phyloP scores from a whole-genome alignment of 805 yeast species.

The Saccharomycopsis babjevae region DNA sequence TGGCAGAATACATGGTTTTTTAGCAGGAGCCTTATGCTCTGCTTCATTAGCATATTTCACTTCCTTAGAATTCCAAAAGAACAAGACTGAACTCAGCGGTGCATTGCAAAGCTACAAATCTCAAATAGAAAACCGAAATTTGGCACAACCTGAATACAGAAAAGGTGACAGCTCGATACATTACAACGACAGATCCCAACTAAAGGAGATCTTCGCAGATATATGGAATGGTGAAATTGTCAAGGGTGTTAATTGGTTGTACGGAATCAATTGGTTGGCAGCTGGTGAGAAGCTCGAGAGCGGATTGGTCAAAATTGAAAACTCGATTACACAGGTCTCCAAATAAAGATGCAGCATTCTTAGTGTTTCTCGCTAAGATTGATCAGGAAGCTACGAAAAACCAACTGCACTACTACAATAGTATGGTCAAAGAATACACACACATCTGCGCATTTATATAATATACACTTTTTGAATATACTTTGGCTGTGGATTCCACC shows the following conservation, averaged over 20 bases:
- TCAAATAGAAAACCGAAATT: slow-evolving; percentile 10
- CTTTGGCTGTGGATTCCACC: too few species aligned
- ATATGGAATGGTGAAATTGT: slow-evolving; percentile 18
- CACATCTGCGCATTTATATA: too few species aligned
- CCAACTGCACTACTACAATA: too few species aligned
- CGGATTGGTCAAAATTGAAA: slow-evolving; percentile 1
- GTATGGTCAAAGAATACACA: too few species aligned
- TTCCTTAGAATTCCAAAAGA: slow-evolving; percentile 12
- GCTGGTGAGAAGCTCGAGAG: slow-evolving; percentile 16
- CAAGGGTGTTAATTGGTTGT: slow-evolving; percentile 18
- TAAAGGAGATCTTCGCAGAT: slow-evolving; percentile 16
- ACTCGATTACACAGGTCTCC: background rate
- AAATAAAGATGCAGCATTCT: background rate
- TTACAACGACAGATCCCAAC: slow-evolving; percentile 13
- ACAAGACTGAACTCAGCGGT: background rate
- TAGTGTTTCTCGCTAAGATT: background rate
- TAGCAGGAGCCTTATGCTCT: slow-evolving; percentile 15
- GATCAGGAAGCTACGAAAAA: too few species aligned
- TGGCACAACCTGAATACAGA: background rate
- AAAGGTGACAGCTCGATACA: slow-evolving; percentile 9
- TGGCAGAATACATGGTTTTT: slow-evolving; percentile 18
- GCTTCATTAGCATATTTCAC: slow-evolving; percentile 16
- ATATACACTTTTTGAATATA: too few species aligned
- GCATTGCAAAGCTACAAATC: slow-evolving; percentile 8
- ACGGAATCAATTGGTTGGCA: slow-evolving; percentile 16